Conservation (phyloP, 345 rosid species). For the Dimocarpus longan region DNA sequence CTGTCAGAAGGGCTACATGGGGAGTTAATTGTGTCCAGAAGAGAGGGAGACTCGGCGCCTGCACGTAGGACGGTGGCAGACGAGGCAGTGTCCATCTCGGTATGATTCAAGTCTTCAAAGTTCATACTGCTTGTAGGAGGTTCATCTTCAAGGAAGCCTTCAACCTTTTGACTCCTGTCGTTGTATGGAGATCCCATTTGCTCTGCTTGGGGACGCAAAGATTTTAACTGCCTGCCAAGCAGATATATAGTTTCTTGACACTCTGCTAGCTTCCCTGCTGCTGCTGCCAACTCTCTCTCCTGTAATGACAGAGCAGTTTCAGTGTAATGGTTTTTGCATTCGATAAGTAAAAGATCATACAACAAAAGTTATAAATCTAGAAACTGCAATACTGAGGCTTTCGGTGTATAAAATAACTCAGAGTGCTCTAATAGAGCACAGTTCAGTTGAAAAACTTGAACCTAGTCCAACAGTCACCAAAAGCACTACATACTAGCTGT, state of each 20-base stretch:
- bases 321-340: background rate
- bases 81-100: slow-evolving; percentile 34
- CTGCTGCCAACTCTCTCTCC: slow-evolving; percentile 84
- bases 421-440: too few relatives aligned
- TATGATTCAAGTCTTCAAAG: slow-evolving; percentile 40
- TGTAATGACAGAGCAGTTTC: slow-evolving; percentile 31
- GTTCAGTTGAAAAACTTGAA: too few relatives aligned
- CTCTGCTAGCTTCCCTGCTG: slow-evolving; percentile 92
- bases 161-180: slow-evolving; percentile 50
- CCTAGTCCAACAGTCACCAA: too few relatives aligned
- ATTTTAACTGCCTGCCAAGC: slow-evolving; percentile 87
- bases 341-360: too few relatives aligned
- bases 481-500: background rate
- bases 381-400: too few relatives aligned
- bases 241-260: slow-evolving; percentile 97
- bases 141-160: slow-evolving; percentile 40
- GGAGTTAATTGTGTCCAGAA: slow-evolving; percentile 32
- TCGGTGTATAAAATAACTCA: background rate
- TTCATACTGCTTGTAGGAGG: slow-evolving; percentile 42
- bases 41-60: slow-evolving; percentile 50
- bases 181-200: slow-evolving; percentile 44
- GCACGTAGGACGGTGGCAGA: slow-evolving; percentile 29
- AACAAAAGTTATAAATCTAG: too few relatives aligned
- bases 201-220: slow-evolving; percentile 75
- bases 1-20: slow-evolving; percentile 58